Percentiles rank a stretch among this genome's conserved stretches.
Conservation (phyloP, 2,329 filamentous ascomycete genomes). For the Hypoxylon sp. region DNA sequence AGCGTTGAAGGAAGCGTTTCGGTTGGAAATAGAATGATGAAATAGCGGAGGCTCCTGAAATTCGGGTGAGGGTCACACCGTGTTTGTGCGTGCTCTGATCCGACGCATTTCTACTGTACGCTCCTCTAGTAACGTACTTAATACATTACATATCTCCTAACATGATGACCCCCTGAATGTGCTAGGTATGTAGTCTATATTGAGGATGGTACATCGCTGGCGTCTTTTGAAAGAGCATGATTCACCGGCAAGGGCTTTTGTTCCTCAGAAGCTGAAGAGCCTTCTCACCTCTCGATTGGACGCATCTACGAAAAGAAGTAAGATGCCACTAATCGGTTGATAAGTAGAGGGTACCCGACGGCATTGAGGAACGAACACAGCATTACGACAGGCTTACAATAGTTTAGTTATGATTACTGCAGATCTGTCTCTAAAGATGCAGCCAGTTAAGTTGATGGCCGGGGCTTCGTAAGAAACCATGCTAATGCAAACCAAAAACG, state of each 20-base stretch:
- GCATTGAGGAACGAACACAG: slow-evolving; percentile 27
- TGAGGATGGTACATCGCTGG: neutral
- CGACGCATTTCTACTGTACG: slow-evolving; percentile 23
- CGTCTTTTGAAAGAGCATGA: neutral
- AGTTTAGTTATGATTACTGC: slow-evolving; percentile 33
- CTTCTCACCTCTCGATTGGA: slow-evolving; percentile 25
- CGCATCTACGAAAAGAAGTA: slow-evolving; percentile 25
- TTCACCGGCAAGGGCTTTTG: neutral
- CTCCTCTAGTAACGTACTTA: neutral
- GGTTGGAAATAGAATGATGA: slow-evolving; percentile 33
- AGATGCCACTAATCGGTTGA: slow-evolving; percentile 18
- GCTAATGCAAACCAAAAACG: slow-evolving; percentile 39
- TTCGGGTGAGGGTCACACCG: slow-evolving; percentile 31
- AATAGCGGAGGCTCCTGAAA: slow-evolving; percentile 33
- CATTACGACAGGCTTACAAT: slow-evolving; percentile 36
- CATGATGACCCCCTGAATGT: slow-evolving; percentile 9
- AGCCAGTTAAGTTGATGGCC: slow-evolving; percentile 35
- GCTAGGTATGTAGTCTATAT: neutral
- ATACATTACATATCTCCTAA: neutral
- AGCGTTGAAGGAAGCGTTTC: slow-evolving; percentile 32
- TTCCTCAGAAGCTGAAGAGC: slow-evolving; percentile 3
- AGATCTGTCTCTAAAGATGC: slow-evolving; percentile 33
- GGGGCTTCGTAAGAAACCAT: slow-evolving; percentile 28
- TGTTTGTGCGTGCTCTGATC: slow-evolving; percentile 22
- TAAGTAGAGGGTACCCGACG: slow-evolving; percentile 21